phyloP scores from a whole-genome alignment of 2,329 filamentous ascomycete species.

The Phyllosticta ampelicida region DNA sequence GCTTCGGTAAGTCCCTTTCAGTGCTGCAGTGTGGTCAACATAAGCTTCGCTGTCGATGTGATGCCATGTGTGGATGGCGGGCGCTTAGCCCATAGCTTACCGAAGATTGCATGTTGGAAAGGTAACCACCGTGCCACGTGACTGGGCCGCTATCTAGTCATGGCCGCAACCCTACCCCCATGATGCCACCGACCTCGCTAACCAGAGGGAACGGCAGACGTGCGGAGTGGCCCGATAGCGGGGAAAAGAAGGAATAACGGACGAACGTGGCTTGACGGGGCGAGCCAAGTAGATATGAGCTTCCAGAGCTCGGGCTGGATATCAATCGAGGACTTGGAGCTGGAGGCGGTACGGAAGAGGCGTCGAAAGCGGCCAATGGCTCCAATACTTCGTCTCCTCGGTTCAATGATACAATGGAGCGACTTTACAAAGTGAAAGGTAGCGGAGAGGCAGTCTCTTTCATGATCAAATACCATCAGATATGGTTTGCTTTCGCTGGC shows the following conservation, averaged over 20 bases:
- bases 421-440: constrained; percentile 2
- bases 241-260: background rate
- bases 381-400: background rate
- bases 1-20: too few relatives aligned
- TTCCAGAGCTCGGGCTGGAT: background rate
- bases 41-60: background rate
- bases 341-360: background rate
- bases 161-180: background rate
- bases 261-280: background rate
- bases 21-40: background rate
- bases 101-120: background rate
- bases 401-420: constrained; percentile 7
- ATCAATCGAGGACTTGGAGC: background rate
- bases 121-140: background rate
- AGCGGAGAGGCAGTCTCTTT: constrained; percentile 2
- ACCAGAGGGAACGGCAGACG: background rate
- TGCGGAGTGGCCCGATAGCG: background rate
- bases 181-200: background rate
- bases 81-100: background rate
- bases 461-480: constrained; percentile 10
- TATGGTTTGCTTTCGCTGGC: constrained; percentile 5
- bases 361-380: background rate
- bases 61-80: background rate
- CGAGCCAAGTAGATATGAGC: background rate
- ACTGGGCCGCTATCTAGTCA: background rate